A percentile compares a stretch with the other conserved stretches of the same genome.
Evolutionary conservation across 1,284 basidiomycete species (phyloP).

Genomic region (Ustilago bromivora): DNA sequence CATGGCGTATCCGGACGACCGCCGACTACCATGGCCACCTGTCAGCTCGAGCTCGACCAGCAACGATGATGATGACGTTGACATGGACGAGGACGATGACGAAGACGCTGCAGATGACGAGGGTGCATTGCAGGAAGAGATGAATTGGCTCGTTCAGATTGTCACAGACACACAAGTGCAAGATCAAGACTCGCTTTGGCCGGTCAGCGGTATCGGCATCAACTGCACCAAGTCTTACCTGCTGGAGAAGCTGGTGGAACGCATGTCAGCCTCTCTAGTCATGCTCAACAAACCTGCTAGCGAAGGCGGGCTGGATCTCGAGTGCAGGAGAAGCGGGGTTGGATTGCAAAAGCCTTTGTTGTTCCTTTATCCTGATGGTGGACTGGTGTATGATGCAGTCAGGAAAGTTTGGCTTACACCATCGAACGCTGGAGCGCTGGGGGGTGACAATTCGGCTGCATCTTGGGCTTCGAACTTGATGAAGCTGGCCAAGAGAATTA

Average conservation of each 20-base stretch:
- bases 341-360: constrained; percentile 50
- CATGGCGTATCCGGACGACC: constrained; percentile 53
- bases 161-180: constrained; percentile 41
- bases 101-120: constrained; percentile 27
- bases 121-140: constrained; percentile 38
- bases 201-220: constrained; percentile 57
- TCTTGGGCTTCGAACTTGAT: constrained; percentile 51
- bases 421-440: constrained; percentile 13
- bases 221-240: constrained; percentile 65
- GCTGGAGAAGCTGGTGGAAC: constrained; percentile 40
- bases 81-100: constrained; percentile 38
- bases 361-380: constrained; percentile 64
- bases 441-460: constrained; percentile 31
- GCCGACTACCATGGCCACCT: constrained; percentile 48
- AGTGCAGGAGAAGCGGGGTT: constrained; percentile 7
- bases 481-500: constrained; percentile 42
- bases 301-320: constrained; percentile 31
- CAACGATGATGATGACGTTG: constrained; percentile 24
- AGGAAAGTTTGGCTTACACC: constrained; percentile 51
- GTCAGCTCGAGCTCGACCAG: background rate
- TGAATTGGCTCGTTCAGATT: constrained; percentile 49
- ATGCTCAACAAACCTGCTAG: constrained; percentile 25
- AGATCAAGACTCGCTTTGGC: constrained; percentile 41
- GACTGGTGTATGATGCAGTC: constrained; percentile 60
- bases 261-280: constrained; percentile 41